Evolutionary conservation across 331 rosid species (phyloP).

Genomic region (Malus hybrid): DNA sequence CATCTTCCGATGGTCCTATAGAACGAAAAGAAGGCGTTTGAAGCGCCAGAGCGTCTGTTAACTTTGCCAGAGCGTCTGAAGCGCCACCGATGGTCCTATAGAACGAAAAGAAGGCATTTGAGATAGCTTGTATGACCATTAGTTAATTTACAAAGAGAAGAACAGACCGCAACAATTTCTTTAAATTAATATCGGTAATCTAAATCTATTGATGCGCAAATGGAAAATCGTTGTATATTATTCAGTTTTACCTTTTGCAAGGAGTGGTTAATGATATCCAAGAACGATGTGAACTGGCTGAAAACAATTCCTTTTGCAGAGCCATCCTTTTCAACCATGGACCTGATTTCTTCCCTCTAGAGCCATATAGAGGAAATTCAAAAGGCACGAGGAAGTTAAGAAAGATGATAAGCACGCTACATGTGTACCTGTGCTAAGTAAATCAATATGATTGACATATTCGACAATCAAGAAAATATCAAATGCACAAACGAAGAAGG

Average conservation of each 20-base stretch:
- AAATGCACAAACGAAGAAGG: not conserved
- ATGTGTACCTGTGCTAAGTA: not conserved
- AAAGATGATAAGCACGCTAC: not conserved
- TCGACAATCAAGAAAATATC: not conserved
- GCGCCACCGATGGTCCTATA: conserved; percentile 75
- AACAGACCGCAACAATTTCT: conserved; percentile 48
- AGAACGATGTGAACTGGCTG: conserved; percentile 17
- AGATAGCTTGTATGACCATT: not conserved
- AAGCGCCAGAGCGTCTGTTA: conserved; percentile 20
- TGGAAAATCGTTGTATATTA: not conserved
- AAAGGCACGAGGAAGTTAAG: not conserved
- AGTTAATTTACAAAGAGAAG: too few species aligned
- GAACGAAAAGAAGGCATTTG: not conserved
- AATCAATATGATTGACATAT: not conserved
- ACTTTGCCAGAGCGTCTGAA: conserved; percentile 62
- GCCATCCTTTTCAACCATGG: conserved; percentile 92
- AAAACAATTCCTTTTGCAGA: conserved; percentile 92
- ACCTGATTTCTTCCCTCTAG: conserved; percentile 91
- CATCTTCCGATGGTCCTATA: conserved; percentile 12
- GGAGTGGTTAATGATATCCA: conserved; percentile 88
- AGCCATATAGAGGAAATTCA: conserved; percentile 13
- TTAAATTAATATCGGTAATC: not conserved
- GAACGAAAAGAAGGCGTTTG: not conserved
- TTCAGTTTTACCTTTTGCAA: conserved; percentile 42
- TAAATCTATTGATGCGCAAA: not conserved